Percentiles rank a stretch among this genome's conserved stretches.
Conservation (phyloP, 345 rosid genomes). For the Nasturtium officinale region DNA sequence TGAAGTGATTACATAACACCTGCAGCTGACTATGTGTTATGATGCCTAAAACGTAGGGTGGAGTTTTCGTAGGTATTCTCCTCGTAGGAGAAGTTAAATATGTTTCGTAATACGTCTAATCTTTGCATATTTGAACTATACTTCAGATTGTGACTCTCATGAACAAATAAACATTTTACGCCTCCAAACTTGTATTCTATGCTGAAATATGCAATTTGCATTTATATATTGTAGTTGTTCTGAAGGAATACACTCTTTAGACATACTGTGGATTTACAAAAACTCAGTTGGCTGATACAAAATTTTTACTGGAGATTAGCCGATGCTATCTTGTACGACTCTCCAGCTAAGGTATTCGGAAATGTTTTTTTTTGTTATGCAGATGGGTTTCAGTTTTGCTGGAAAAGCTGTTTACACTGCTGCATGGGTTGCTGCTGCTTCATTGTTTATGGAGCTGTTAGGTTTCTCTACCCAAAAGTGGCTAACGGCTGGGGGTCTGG, state of each 20-base stretch:
- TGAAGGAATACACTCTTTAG: slow-evolving; percentile 1
- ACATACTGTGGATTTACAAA: slow-evolving; percentile 7
- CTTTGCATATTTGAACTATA: background rate
- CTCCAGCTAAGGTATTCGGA: background rate
- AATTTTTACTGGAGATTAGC: slow-evolving; percentile 9
- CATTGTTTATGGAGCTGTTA: slow-evolving; percentile 92
- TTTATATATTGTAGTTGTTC: background rate
- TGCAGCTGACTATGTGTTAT: background rate
- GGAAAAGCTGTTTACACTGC: slow-evolving; percentile 90
- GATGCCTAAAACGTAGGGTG: slow-evolving; percentile 13
- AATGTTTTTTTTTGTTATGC: slow-evolving; percentile 36
- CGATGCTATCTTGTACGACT: background rate
- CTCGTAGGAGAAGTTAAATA: slow-evolving; percentile 7
- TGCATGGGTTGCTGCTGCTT: slow-evolving; percentile 88
- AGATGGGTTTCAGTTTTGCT: slow-evolving; percentile 93
- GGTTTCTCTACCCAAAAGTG: slow-evolving; percentile 95
- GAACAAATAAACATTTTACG: slow-evolving; percentile 12
- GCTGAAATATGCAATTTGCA: slow-evolving; percentile 8
- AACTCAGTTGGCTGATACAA: slow-evolving; percentile 14
- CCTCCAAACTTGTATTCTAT: slow-evolving; percentile 16
- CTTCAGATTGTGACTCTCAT: slow-evolving; percentile 1
- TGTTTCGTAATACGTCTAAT: background rate
- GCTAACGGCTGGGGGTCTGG: slow-evolving; percentile 97
- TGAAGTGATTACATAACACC: slow-evolving; percentile 1
- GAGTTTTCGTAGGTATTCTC: slow-evolving; percentile 2